phyloP scores from a whole-genome alignment of 495 filamentous ascomycete genomes.

The Neurospora tetrasperma region DNA sequence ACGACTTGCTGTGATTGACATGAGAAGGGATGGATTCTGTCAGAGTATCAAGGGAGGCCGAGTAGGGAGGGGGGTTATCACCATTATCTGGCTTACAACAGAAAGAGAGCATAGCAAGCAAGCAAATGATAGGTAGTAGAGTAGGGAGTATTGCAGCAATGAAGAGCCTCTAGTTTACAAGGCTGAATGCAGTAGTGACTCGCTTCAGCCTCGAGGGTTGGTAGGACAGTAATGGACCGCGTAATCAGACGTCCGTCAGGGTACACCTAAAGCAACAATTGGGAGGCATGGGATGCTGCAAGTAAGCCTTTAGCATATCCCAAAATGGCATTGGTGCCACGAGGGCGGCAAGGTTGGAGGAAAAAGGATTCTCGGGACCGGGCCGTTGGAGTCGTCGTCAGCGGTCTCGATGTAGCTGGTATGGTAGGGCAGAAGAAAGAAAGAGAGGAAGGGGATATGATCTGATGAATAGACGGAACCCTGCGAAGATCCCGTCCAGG shows the following conservation, averaged over 20 bases:
- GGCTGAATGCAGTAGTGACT: background rate
- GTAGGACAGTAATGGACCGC: background rate
- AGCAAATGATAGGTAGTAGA: background rate
- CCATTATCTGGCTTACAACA: background rate
- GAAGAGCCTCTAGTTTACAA: background rate
- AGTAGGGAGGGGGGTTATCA: background rate
- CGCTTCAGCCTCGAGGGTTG: background rate
- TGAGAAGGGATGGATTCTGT: background rate
- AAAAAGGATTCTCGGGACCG: background rate
- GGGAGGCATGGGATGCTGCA: background rate
- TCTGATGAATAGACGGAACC: background rate
- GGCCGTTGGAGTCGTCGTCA: background rate
- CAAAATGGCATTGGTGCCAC: background rate
- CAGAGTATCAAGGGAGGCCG: background rate
- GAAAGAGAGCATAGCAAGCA: background rate
- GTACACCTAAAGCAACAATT: background rate
- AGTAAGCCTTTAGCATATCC: background rate
- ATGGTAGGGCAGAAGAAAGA: background rate
- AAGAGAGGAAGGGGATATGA: constrained; percentile 1
- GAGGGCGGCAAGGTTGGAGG: background rate
- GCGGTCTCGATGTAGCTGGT: background rate
- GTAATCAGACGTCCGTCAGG: background rate
- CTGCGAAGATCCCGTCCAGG: background rate
- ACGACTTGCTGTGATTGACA: constrained; percentile 7
- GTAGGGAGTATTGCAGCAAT: background rate